Evolutionary conservation across 148 eudicot species (phyloP).

Genomic region (Simmondsia chinensis): DNA sequence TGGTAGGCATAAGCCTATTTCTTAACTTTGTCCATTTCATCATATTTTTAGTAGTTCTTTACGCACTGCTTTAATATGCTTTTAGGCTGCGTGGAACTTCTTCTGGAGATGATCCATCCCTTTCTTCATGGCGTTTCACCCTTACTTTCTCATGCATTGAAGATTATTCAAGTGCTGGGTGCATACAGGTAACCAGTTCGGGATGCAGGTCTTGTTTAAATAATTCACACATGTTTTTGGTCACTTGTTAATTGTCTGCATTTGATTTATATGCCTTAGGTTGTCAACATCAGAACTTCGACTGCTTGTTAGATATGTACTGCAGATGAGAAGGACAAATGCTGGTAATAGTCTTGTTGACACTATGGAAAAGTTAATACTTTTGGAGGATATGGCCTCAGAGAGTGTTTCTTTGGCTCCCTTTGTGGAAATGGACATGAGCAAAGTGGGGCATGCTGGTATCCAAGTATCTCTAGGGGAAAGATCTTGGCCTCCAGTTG

Average conservation of each 20-base stretch:
- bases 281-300: constrained; percentile 80
- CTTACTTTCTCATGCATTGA: constrained; percentile 65
- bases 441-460: constrained; percentile 87
- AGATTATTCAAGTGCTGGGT: constrained; percentile 87
- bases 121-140: constrained; percentile 78
- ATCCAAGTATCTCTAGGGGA: constrained; percentile 94
- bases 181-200: constrained; percentile 72
- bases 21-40: constrained; percentile 6
- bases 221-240: too few species aligned
- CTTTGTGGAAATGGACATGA: constrained; percentile 94
- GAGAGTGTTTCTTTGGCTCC: constrained; percentile 82
- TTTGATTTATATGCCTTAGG: constrained; percentile 34
- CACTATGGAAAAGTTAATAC: constrained; percentile 88
- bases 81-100: constrained; percentile 93
- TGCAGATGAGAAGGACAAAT: constrained; percentile 69
- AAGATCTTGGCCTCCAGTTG: constrained; percentile 99
- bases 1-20: constrained; percentile 35
- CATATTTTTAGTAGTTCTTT: neutral
- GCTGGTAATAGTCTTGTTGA: constrained; percentile 65
- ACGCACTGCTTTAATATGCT: constrained; percentile 14
- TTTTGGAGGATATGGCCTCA: constrained; percentile 67
- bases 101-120: constrained; percentile 82
- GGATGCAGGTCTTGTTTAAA: too few species aligned
- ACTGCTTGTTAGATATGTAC: constrained; percentile 60
- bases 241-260: too few species aligned